Evolutionary conservation across 371 early-diverging fungal genomes (phyloP), one percentile per base, ranked within the genome.

Genomic region (Mortierella sp.): DNA sequence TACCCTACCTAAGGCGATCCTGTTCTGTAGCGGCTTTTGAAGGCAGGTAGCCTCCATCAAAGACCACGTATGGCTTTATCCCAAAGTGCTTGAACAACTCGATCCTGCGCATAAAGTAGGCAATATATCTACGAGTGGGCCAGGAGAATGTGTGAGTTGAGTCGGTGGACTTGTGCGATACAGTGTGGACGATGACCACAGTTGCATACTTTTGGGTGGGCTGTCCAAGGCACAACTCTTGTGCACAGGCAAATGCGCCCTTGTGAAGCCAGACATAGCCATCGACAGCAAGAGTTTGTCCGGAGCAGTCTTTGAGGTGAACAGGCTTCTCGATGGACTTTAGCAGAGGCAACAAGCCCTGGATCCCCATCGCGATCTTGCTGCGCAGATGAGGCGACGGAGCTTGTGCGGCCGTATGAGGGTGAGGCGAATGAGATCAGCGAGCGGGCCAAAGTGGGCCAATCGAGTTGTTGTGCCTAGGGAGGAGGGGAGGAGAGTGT

Each of bases 31-130:
- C 67, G 21, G 79, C 67, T 74, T 99, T 99, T 45, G 93, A 87
- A 0, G 97, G 97, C 9, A 98, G 82, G 43, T 82, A 81, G 16
- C 94, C 94, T 28, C 99, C 99, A 79, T 99, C 99, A 84, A 99
- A 99, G 4, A 99, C 99, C 50, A 99, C 79, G 30, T 93, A 69
- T 0, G 99, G 99, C 21, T 65, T 86, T 19, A 99, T 88, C n/a
- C 84, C 83, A 69, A 88, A 78, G 65, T 87, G 79, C 30, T 81
- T 73, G 27, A 98, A 82, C 81, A 94, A 83, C 1, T 80, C 78
- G 4, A 97, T 86, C 53, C 87, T 81, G 28, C 84, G 81, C 89
- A 94, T 88, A 72, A 90, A 93, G 63, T 88, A 93, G 3, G 84
- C 64, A 23, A 96, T 79, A 73, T 94, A 93, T 69, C 95, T 95